Conservation (phyloP, 768 basidiomycete species). For the Brasilioporus rufonigricans region DNA sequence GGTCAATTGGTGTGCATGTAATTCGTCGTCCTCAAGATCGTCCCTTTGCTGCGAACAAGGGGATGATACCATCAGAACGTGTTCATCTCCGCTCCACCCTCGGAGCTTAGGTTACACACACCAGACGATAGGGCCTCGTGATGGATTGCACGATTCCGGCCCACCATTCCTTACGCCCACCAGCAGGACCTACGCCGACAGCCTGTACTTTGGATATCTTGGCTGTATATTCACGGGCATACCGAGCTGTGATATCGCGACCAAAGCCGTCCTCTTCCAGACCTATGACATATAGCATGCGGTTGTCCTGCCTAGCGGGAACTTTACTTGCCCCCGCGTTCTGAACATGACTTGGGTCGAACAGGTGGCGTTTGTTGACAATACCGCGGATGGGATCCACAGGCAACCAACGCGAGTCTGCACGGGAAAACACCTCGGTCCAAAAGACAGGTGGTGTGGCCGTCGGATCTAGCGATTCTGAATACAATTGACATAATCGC, state of each 20-base stretch:
- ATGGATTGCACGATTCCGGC: constrained; percentile 59
- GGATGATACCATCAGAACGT: constrained; percentile 7
- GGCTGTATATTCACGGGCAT: constrained; percentile 76
- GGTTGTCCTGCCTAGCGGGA: constrained; percentile 54
- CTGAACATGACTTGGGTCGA: constrained; percentile 59
- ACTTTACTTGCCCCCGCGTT: constrained; percentile 15
- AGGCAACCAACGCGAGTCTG: constrained; percentile 88
- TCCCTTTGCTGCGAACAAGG: constrained; percentile 69
- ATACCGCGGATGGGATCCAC: constrained; percentile 84
- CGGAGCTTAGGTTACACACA: constrained; percentile 37
- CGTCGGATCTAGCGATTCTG: constrained; percentile 46
- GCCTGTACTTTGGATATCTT: constrained; percentile 81
- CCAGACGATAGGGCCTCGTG: constrained; percentile 78
- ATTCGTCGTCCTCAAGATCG: constrained; percentile 88
- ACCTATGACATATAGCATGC: constrained; percentile 90
- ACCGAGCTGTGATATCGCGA: constrained; percentile 88
- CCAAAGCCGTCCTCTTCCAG: constrained; percentile 94
- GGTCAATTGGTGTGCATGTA: constrained; percentile 68
- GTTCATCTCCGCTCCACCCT: constrained; percentile 18
- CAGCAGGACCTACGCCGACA: constrained; percentile 43
- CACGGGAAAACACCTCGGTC: constrained; percentile 94
- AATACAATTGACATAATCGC: constrained; percentile 22
- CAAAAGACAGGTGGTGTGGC: constrained; percentile 86
- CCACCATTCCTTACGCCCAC: constrained; percentile 88
- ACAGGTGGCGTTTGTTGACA: constrained; percentile 77